phyloP scores from a whole-genome alignment of 306 rosid species.

The Cucurbita pepo region DNA sequence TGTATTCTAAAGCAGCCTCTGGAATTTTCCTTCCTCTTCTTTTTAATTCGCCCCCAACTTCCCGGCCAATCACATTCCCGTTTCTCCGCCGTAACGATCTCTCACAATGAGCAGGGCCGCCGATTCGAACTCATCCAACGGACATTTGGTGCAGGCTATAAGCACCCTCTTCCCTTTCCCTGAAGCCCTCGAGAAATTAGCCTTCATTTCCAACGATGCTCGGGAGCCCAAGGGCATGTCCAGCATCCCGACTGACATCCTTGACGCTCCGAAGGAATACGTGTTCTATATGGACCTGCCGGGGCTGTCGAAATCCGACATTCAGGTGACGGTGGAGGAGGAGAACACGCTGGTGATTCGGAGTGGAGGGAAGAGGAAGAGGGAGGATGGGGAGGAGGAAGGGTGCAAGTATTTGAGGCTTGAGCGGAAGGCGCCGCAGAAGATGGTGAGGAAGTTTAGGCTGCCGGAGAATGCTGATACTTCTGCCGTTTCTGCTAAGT shows the following conservation, averaged over 20 bases:
- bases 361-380: constrained; percentile 4
- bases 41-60: not conserved
- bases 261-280: not conserved
- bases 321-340: constrained; percentile 4
- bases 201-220: not conserved
- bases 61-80: no score
- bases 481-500: constrained; percentile 2
- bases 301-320: constrained; percentile 1
- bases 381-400: not conserved
- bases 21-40: constrained; percentile 21
- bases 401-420: constrained; percentile 4
- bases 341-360: not conserved
- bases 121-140: not conserved
- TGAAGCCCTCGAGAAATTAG: not conserved
- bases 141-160: not conserved
- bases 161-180: not conserved
- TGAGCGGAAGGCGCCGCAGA: not conserved
- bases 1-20: not conserved
- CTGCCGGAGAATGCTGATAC: not conserved
- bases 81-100: no score
- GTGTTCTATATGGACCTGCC: constrained; percentile 4
- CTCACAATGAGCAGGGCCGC: not conserved
- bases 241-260: not conserved
- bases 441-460: not conserved
- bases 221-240: not conserved